phyloP scores from a whole-genome alignment of 2,329 filamentous ascomycete species.

The Arthrobotrys megalospora region DNA sequence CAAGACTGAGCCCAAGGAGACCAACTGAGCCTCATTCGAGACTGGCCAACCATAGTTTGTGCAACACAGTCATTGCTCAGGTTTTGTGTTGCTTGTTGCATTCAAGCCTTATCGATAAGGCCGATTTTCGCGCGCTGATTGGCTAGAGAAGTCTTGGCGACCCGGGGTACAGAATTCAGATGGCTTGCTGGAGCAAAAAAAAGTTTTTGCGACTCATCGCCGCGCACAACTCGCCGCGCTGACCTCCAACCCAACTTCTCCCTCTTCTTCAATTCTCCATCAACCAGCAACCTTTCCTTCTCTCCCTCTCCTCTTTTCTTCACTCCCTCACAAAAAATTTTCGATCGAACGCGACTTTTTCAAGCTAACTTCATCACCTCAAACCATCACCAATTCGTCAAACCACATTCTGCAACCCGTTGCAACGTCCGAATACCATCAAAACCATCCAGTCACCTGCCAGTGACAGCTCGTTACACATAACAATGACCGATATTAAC shows the following conservation, averaged over 20 bases:
- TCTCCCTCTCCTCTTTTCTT: conserved; percentile 9
- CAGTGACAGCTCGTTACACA: background rate
- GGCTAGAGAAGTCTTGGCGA: background rate
- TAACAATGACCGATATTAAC: conserved; percentile 48
- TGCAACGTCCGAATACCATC: background rate
- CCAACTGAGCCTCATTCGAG: background rate
- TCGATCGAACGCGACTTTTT: background rate
- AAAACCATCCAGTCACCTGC: background rate
- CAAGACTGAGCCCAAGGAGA: too few relatives aligned
- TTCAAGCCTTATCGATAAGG: conserved; percentile 34
- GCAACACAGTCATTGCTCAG: background rate
- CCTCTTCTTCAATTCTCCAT: conserved; percentile 3
- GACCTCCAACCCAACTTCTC: background rate
- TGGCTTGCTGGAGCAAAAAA: conserved; percentile 49
- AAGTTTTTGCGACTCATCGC: conserved; percentile 60
- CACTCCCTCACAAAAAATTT: background rate
- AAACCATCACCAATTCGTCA: background rate
- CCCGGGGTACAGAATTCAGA: conserved; percentile 41
- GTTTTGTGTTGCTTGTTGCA: conserved; percentile 20
- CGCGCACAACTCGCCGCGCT: conserved; percentile 23
- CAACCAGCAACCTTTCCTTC: background rate
- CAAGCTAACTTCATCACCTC: background rate
- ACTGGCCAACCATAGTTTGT: background rate
- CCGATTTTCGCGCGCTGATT: conserved; percentile 2
- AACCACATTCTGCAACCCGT: background rate